Conservation (phyloP, 257 asterid genomes). For the Solanum bulbocastanum region DNA sequence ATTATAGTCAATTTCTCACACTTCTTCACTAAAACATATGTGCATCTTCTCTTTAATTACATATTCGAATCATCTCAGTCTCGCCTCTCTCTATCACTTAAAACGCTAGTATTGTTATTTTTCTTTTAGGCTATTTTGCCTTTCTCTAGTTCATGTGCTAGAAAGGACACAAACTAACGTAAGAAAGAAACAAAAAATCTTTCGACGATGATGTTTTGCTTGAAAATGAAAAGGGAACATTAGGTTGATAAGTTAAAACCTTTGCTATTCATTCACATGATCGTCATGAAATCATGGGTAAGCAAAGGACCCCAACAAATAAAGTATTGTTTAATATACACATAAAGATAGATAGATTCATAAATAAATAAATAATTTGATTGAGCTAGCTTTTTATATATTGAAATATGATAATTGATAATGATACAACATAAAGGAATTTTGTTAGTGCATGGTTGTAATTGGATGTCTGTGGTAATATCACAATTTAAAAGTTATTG, state of each 20-base stretch:
- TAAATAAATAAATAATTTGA: background rate
- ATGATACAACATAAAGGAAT: background rate
- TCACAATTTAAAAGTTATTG: background rate
- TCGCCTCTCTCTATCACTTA: fast-evolving
- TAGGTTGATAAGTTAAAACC: background rate
- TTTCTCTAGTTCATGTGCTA: background rate
- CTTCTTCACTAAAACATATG: background rate
- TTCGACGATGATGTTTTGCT: background rate
- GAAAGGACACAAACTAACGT: background rate
- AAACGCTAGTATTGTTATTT: background rate
- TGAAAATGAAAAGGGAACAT: background rate
- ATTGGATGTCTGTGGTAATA: background rate
- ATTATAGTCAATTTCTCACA: background rate
- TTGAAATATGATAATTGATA: background rate
- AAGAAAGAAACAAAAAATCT: background rate
- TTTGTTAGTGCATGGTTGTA: background rate
- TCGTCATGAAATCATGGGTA: slow-evolving; percentile 5
- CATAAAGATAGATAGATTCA: background rate
- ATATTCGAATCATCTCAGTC: background rate
- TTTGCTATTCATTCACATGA: background rate
- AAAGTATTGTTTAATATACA: slow-evolving; percentile 6
- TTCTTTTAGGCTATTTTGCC: background rate
- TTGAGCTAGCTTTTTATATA: background rate
- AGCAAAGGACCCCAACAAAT: slow-evolving; percentile 3
- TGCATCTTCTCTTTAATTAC: background rate